Conservation (phyloP, 306 rosid genomes). For the Cyclanthera cordifolia region DNA sequence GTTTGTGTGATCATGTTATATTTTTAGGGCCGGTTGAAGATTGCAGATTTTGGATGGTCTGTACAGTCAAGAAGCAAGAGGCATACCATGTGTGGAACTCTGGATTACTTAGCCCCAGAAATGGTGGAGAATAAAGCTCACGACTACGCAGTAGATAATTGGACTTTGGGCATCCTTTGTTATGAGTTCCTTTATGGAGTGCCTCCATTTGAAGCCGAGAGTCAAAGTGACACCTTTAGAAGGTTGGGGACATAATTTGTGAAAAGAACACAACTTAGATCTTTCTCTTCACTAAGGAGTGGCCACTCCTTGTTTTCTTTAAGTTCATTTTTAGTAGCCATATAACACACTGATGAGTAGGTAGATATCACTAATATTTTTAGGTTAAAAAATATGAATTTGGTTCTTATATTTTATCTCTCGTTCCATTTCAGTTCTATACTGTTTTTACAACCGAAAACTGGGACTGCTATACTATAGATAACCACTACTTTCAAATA, state of each 20-base stretch:
- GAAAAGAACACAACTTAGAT: too few species aligned
- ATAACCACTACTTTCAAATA: too few species aligned
- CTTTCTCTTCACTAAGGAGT: too few species aligned
- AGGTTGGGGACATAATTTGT: constrained; percentile 25
- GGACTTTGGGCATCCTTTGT: constrained; percentile 84
- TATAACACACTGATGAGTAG: background rate
- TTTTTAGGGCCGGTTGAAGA: constrained; percentile 72
- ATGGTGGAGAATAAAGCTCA: constrained; percentile 75
- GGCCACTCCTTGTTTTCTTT: background rate
- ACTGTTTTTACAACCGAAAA: too few species aligned
- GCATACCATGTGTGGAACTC: constrained; percentile 82
- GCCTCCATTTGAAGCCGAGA: constrained; percentile 89
- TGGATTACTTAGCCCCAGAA: constrained; percentile 76
- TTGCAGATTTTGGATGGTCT: constrained; percentile 93
- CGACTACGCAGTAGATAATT: constrained; percentile 51
- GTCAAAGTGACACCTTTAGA: constrained; percentile 65
- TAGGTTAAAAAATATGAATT: too few species aligned
- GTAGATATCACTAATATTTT: too few species aligned
- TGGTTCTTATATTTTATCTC: too few species aligned
- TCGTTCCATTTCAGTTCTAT: too few species aligned
- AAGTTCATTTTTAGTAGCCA: background rate
- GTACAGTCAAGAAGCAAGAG: constrained; percentile 75
- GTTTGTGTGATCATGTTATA: background rate
- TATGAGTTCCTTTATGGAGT: constrained; percentile 76
- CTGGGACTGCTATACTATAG: too few species aligned